Conservation (phyloP, 106 monocot species). For the Dactylorhiza incarnata region DNA sequence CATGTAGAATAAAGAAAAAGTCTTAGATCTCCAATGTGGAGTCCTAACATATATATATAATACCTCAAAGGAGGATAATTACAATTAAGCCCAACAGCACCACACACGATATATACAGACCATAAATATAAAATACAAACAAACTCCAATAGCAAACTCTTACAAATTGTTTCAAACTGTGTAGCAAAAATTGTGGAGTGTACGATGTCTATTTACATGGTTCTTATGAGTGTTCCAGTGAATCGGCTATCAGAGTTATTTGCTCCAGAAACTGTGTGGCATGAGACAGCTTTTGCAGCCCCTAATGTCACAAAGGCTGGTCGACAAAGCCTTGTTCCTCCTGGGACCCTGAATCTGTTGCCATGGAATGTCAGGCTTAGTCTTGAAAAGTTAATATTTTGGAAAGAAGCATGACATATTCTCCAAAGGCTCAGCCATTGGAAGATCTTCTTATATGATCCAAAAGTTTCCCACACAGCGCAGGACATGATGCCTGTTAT, state of each 20-base stretch:
- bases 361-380: slow-evolving; percentile 50
- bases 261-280: slow-evolving; percentile 24
- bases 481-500: slow-evolving; percentile 36
- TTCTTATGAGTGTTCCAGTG: slow-evolving; percentile 30
- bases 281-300: slow-evolving; percentile 29
- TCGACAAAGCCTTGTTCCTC: slow-evolving; percentile 16
- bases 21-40: no score
- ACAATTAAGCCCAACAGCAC: no score
- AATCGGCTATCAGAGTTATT: slow-evolving; percentile 26
- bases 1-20: no score
- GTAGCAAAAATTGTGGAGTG: slow-evolving; percentile 5
- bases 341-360: slow-evolving; percentile 25
- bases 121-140: no score
- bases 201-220: slow-evolving; percentile 14
- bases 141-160: no score
- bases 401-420: slow-evolving; percentile 12
- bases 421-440: slow-evolving; percentile 29
- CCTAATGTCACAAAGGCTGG: slow-evolving; percentile 32
- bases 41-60: no score
- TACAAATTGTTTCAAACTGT: no score
- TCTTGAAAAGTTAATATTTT: slow-evolving; percentile 31
- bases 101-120: no score
- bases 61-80: no score
- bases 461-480: not conserved
- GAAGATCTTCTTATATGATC: slow-evolving; percentile 26